Conservation (phyloP, 2,329 filamentous ascomycete species). For the Ophiostoma triangulosporum region DNA sequence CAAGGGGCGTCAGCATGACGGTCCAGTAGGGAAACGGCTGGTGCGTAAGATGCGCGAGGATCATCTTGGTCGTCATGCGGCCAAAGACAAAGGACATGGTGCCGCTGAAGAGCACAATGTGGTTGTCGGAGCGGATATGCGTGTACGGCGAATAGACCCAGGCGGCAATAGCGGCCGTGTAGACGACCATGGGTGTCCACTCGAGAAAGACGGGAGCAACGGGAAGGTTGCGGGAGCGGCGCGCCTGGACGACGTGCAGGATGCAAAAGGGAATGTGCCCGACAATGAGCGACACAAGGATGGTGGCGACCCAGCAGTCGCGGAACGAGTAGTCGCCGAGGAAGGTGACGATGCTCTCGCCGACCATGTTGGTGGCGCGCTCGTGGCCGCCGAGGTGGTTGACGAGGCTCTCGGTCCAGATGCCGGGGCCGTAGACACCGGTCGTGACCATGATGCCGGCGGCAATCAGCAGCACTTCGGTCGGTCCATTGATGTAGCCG, state of each 20-base stretch:
- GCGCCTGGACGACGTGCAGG: constrained; percentile 67
- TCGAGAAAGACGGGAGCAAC: constrained; percentile 77
- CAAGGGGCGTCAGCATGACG: constrained; percentile 71
- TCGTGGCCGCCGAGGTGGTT: constrained; percentile 47
- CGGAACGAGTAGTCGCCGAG: constrained; percentile 63
- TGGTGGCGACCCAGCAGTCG: constrained; percentile 73
- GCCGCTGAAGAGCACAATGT: constrained; percentile 80
- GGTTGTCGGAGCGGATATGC: constrained; percentile 66
- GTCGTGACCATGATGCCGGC: constrained; percentile 75
- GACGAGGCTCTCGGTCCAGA: constrained; percentile 69
- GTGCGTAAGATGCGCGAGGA: constrained; percentile 81
- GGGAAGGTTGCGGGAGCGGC: constrained; percentile 57
- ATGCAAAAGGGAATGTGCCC: constrained; percentile 83
- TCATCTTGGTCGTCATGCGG: constrained; percentile 97
- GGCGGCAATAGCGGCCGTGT: constrained; percentile 56
- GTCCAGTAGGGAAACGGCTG: constrained; percentile 98
- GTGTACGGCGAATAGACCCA: constrained; percentile 91
- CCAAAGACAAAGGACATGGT: constrained; percentile 97
- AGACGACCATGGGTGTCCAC: constrained; percentile 84
- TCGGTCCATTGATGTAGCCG: constrained; percentile 92
- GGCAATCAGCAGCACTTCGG: constrained; percentile 84
- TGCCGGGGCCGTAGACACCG: constrained; percentile 73
- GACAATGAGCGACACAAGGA: constrained; percentile 50
- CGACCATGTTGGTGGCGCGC: constrained; percentile 13
- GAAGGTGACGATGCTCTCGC: constrained; percentile 39